Percentiles rank a stretch among this genome's conserved stretches.
These are phyloP conservation scores for Schizochytrium sp. DNA, from an alignment of 108 stramenopile genomes.

Conservation along the genomic window DNA sequence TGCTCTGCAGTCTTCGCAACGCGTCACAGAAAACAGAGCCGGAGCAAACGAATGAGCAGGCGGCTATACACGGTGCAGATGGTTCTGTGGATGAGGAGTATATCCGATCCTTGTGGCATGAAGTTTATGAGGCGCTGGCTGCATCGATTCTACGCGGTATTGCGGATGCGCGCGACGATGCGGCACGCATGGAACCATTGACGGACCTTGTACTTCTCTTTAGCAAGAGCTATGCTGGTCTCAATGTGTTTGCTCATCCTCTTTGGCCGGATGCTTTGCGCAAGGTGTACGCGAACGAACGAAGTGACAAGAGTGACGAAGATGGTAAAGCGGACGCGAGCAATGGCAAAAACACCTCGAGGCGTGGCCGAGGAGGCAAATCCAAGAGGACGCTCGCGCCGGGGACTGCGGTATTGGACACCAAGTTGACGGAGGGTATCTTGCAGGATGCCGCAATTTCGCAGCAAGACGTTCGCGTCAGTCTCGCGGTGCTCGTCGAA, in stretches of 20 bases:
- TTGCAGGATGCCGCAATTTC: background rate
- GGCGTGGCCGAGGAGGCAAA: background rate
- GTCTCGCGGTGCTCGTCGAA: background rate
- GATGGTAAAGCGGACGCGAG: background rate
- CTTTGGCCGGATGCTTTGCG: background rate
- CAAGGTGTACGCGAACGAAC: background rate
- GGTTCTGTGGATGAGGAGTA: too few relatives aligned
- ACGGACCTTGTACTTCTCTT: background rate
- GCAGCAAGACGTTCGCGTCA: background rate
- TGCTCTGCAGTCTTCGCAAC: too few relatives aligned
- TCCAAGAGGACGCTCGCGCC: too few relatives aligned
- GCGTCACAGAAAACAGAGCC: too few relatives aligned
- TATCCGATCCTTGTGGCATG: too few relatives aligned
- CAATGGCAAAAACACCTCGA: background rate
- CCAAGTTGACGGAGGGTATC: too few relatives aligned
- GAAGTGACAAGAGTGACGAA: background rate
- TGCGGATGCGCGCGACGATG: background rate
- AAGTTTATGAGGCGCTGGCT: background rate
- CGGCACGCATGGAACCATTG: background rate
- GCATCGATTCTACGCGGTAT: background rate
- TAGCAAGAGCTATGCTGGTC: background rate
- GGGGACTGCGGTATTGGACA: too few relatives aligned
- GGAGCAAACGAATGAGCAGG: too few relatives aligned
- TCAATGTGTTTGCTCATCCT: background rate
- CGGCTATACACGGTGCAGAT: too few relatives aligned